Percentiles rank a stretch among this genome's conserved stretches.
phyloP scores from a whole-genome alignment of 345 rosid genomes.

The Kandelia obovata region DNA sequence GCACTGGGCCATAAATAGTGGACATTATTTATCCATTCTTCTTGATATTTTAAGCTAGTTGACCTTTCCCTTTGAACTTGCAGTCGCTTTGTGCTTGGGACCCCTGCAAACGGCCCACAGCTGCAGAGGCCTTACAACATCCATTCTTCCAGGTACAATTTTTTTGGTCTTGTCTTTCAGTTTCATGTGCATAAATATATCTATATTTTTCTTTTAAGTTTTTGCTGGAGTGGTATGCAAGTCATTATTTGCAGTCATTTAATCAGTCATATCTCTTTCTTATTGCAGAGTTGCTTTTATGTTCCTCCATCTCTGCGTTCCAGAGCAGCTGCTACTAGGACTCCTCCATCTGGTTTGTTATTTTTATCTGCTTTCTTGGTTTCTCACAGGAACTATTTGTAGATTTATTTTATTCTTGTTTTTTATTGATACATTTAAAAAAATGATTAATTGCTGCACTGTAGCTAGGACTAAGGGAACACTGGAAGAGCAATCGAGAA shows the following conservation, averaged over 20 bases:
- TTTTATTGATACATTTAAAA: too few relatives aligned
- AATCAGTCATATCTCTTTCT: not conserved
- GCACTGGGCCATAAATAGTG: too few relatives aligned
- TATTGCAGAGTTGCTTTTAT: slow-evolving; percentile 75
- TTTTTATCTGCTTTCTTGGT: not conserved
- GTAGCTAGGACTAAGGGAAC: slow-evolving; percentile 53
- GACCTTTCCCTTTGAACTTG: slow-evolving; percentile 12
- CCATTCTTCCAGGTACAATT: slow-evolving; percentile 79
- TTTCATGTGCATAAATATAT: not conserved
- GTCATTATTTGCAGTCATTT: not conserved
- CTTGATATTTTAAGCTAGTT: not conserved
- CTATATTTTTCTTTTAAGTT: too few relatives aligned
- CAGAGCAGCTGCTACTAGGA: slow-evolving; percentile 44
- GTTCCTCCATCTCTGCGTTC: slow-evolving; percentile 84
- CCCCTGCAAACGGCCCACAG: slow-evolving; percentile 79
- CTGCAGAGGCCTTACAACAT: slow-evolving; percentile 88
- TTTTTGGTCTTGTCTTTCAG: not conserved
- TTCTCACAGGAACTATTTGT: not conserved
- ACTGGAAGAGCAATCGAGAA: slow-evolving; percentile 50
- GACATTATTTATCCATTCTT: too few relatives aligned
- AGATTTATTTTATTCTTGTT: not conserved
- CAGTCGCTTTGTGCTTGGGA: slow-evolving; percentile 95
- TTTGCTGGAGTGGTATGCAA: not conserved
- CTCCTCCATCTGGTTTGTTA: slow-evolving; percentile 67
- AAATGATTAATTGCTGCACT: not conserved